Conservation (phyloP, 2,329 filamentous ascomycete genomes). For the Fusarium agapanthi region DNA sequence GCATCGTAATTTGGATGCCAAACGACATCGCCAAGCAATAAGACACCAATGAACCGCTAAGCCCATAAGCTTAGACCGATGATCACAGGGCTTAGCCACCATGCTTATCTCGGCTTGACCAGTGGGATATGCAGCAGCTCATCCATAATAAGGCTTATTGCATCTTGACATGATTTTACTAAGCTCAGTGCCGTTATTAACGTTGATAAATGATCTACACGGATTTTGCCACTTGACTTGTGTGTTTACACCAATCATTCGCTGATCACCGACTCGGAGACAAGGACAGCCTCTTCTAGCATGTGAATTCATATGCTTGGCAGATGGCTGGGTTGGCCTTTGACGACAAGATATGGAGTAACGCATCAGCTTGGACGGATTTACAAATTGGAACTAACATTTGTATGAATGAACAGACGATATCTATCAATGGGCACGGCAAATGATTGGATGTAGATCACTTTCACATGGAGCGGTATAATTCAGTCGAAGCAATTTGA, state of each 20-base stretch:
- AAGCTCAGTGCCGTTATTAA: background rate
- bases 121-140: background rate
- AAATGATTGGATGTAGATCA: background rate
- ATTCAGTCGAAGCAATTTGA: slow-evolving; percentile 6
- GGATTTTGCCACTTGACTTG: background rate
- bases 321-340: too few relatives aligned
- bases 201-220: background rate
- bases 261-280: background rate
- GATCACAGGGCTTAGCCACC: background rate
- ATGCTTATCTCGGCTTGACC: slow-evolving; percentile 17
- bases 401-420: too few relatives aligned
- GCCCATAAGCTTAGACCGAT: background rate
- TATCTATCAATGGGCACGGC: too few relatives aligned
- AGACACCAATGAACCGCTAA: background rate
- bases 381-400: background rate
- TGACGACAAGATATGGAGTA: too few relatives aligned
- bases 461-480: background rate
- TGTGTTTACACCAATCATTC: background rate
- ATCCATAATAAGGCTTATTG: background rate
- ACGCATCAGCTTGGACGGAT: background rate
- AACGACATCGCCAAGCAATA: background rate
- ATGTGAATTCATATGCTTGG: background rate
- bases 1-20: background rate
- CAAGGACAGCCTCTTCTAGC: background rate
- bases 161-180: background rate